These are phyloP conservation scores for Cercospora beticola DNA, from an alignment of 2,329 filamentous ascomycete genomes.

Conservation along the genomic window DNA sequence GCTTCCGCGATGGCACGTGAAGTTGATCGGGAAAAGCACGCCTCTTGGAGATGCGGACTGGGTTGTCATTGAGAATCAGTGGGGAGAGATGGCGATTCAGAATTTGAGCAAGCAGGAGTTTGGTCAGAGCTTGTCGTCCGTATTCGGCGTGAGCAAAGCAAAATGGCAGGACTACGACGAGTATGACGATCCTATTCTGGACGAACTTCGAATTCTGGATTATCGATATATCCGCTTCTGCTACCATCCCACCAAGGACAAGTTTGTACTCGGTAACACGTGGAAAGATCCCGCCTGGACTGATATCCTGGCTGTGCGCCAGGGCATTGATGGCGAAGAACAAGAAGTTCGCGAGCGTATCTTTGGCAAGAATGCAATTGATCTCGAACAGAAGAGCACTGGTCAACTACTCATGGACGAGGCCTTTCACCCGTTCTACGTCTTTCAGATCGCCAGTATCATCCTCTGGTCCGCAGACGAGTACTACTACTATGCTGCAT, in stretches of 20 bases:
- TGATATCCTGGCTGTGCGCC: slow-evolving; percentile 69
- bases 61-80: slow-evolving; percentile 97
- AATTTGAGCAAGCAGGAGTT: slow-evolving; percentile 61
- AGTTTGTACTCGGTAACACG: slow-evolving; percentile 78
- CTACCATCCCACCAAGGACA: slow-evolving; percentile 85
- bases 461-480: slow-evolving; percentile 92
- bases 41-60: slow-evolving; percentile 76
- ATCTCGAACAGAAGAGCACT: slow-evolving; percentile 86
- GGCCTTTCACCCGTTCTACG: slow-evolving; percentile 96
- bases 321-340: slow-evolving; percentile 84
- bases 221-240: slow-evolving; percentile 94
- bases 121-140: slow-evolving; percentile 62
- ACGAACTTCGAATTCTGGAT: slow-evolving; percentile 73
- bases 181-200: slow-evolving; percentile 72
- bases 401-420: slow-evolving; percentile 85
- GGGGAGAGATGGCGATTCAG: slow-evolving; percentile 86
- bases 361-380: slow-evolving; percentile 87
- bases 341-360: slow-evolving; percentile 78
- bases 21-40: slow-evolving; percentile 66
- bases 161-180: slow-evolving; percentile 67
- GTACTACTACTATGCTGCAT: slow-evolving; percentile 96
- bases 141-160: slow-evolving; percentile 67
- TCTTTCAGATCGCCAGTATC: slow-evolving; percentile 94
- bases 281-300: slow-evolving; percentile 96
- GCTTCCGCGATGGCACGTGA: slow-evolving; percentile 84